phyloP scores from a whole-genome alignment of 2,329 filamentous ascomycete species.

The Amylocarpus encephaloides region DNA sequence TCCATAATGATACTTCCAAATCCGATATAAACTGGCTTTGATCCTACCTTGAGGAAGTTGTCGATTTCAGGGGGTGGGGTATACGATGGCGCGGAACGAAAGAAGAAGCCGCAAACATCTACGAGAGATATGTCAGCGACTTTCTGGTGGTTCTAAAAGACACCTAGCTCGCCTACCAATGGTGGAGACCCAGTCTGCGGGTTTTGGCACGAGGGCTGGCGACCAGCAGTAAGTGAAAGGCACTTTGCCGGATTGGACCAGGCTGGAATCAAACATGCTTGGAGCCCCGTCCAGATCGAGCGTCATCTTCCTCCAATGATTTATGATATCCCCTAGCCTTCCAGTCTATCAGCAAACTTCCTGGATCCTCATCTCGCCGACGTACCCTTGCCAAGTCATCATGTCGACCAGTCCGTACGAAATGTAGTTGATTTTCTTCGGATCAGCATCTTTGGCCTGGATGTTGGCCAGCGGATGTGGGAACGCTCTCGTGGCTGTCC shows the following conservation, averaged over 20 bases:
- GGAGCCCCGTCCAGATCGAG: conserved; percentile 37
- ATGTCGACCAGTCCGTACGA: conserved; percentile 42
- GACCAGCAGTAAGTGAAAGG: conserved; percentile 31
- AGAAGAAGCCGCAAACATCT: conserved; percentile 41
- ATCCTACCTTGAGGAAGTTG: conserved; percentile 40
- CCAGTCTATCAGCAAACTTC: neutral
- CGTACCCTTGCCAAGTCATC: conserved; percentile 44
- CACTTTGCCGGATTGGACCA: conserved; percentile 31
- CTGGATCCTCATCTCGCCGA: neutral
- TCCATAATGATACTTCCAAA: conserved; percentile 52
- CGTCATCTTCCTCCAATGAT: conserved; percentile 34
- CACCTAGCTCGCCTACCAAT: conserved; percentile 22
- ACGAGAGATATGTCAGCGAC: neutral
- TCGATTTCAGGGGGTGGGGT: conserved; percentile 35
- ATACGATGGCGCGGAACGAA: conserved; percentile 34
- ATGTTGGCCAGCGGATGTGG: conserved; percentile 42
- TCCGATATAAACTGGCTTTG: conserved; percentile 48
- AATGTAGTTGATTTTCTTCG: conserved; percentile 36
- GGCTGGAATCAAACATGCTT: conserved; percentile 32
- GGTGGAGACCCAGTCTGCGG: conserved; percentile 35
- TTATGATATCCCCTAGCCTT: conserved; percentile 41
- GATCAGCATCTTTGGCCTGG: conserved; percentile 31
- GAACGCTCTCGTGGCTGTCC: conserved; percentile 29
- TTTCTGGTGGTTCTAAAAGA: neutral
- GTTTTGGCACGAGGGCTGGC: conserved; percentile 36